Base-by-base conservation (phyloP, 768 basidiomycete species). In the Pleurotus salmoneostramineus region DNA sequence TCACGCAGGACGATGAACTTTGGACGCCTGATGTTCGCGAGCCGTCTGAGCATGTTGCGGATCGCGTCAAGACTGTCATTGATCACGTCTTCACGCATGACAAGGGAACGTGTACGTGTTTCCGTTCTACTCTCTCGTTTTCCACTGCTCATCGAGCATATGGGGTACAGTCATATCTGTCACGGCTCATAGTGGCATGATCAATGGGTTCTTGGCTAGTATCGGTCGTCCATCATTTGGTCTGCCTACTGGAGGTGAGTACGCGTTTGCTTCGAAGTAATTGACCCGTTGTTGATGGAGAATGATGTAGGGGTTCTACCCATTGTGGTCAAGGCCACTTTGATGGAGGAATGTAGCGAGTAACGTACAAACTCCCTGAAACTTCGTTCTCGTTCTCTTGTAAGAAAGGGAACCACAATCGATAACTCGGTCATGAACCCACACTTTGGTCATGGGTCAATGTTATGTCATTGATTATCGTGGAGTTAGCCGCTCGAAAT, bases 171-270 rank as follows among this genome's bases (percentile, higher is more conserved):
- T 81, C 61, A 78, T 89, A 14, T 84, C 86, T 3, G 78, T n/a
- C n/a, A n/a, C n/a, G n/a, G n/a, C n/a, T 0, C 89, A 91, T 64
- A 76, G 81, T 14, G 85, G 82, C 0, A 79, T 85, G 59, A 85
- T 87, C 44, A 76, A 78, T 45, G 82, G 78, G 0, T 80, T 88
- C 50, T 61, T 88, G 62, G 70, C 65, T 3, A 76, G 76, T 0
- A 68, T 83, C 32, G 80, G 74, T 3, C 77, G 84, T n/a, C 64
- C 66, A 2, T 58, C 54, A 6, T 84, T 80, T 65, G 49, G 62
- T 4, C 68, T 89, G 17, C 79, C 83, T 0, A 88, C 86, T 4
- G 88, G 89, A 74, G 89, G 89, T 82, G 48, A 63, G 79, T 69
- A 32, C 27, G 21, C 46, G 31, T 56, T 57, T 51, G 47, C 15